phyloP scores from a whole-genome alignment of 2,329 filamentous ascomycete species.

The Reticulascus tulasneorum region DNA sequence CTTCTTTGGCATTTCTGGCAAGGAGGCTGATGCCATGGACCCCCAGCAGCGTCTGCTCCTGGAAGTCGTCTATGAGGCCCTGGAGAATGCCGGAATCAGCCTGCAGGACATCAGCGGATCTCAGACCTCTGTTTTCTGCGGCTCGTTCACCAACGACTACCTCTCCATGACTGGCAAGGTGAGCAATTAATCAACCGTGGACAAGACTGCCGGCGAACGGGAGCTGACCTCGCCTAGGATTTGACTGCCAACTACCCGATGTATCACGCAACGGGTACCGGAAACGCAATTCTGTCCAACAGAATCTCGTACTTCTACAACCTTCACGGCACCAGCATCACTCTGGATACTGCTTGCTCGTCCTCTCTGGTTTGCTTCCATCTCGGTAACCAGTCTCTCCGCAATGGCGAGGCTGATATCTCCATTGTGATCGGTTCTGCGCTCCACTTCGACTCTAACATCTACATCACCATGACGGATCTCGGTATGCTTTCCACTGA shows the following conservation, averaged over 20 bases:
- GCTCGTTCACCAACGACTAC: conserved; percentile 25
- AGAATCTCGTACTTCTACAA: conserved; percentile 31
- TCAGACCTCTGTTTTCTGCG: conserved; percentile 24
- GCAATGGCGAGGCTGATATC: conserved; percentile 22
- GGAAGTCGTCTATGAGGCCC: conserved; percentile 23
- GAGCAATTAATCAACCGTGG: no score
- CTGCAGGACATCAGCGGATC: conserved; percentile 15
- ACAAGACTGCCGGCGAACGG: no score
- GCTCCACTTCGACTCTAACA: conserved; percentile 19
- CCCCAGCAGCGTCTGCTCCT: conserved; percentile 24
- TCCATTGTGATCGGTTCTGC: conserved; percentile 19
- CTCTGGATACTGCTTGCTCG: conserved; percentile 36
- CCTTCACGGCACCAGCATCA: conserved; percentile 30
- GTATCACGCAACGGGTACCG: conserved; percentile 28
- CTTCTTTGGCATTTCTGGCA: conserved; percentile 18
- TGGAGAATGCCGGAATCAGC: conserved; percentile 18
- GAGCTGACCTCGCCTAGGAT: no score
- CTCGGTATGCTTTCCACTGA: conserved; percentile 22
- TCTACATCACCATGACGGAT: conserved; percentile 18
- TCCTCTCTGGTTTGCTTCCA: conserved; percentile 29
- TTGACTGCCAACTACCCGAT: conserved; percentile 24
- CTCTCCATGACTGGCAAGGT: conserved; percentile 18
- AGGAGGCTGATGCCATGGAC: conserved; percentile 22
- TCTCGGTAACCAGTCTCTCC: conserved; percentile 25
- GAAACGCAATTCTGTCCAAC: conserved; percentile 25